Conservation (phyloP, 2,329 filamentous ascomycete species). For the Scedosporium dehoogii region DNA sequence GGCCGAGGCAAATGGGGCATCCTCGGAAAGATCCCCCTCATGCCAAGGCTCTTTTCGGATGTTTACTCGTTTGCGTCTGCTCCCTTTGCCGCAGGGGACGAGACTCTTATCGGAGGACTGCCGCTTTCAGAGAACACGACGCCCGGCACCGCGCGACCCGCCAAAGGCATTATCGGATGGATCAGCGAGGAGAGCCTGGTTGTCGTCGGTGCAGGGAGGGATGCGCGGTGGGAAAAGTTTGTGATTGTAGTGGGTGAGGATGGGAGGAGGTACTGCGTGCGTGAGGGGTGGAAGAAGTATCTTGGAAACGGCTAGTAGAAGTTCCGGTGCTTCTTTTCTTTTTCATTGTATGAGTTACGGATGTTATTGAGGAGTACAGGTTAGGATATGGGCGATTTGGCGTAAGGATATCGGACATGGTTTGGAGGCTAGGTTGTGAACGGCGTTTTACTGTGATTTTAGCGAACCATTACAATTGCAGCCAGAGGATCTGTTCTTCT, state of each 20-base stretch:
- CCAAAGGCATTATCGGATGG: slow-evolving; percentile 84
- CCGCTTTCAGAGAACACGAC: slow-evolving; percentile 33
- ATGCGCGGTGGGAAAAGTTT: slow-evolving; percentile 85
- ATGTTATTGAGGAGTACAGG: background rate
- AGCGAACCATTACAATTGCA: slow-evolving; percentile 3
- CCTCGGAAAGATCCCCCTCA: slow-evolving; percentile 69
- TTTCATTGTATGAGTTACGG: background rate
- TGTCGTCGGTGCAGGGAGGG: slow-evolving; percentile 68
- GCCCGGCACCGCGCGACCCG: slow-evolving; percentile 45
- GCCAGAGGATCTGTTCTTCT: background rate
- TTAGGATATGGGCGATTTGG: slow-evolving; percentile 2
- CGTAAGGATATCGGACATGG: slow-evolving; percentile 7
- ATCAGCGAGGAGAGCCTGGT: slow-evolving; percentile 61
- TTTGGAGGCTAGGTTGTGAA: background rate
- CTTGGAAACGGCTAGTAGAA: slow-evolving; percentile 32
- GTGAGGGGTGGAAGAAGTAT: slow-evolving; percentile 79
- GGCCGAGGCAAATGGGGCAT: slow-evolving; percentile 74
- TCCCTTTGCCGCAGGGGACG: slow-evolving; percentile 76
- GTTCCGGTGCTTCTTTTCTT: slow-evolving; percentile 1
- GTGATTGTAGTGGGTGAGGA: slow-evolving; percentile 58
- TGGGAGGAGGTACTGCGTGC: slow-evolving; percentile 54
- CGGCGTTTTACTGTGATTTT: background rate
- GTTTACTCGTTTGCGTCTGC: slow-evolving; percentile 75
- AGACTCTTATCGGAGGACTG: slow-evolving; percentile 37
- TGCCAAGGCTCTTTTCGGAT: slow-evolving; percentile 83